Evolutionary conservation across 2,329 filamentous ascomycete species (phyloP).

Genomic region (Microsporum canis): DNA sequence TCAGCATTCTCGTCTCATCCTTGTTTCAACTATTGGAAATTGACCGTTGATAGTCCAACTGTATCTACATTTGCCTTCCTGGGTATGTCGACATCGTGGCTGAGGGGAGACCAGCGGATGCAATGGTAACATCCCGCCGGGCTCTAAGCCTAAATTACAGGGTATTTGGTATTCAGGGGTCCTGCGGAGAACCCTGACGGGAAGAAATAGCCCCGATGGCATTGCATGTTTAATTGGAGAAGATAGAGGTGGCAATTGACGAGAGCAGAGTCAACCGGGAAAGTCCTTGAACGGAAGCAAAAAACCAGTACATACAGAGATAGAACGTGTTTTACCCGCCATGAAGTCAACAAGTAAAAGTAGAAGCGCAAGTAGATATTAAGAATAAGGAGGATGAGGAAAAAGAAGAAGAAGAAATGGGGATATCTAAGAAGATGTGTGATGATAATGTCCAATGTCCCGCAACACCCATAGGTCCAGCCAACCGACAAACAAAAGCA

Average conservation of each 20-base stretch:
- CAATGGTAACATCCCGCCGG: neutral
- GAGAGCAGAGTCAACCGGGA: neutral
- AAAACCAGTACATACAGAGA: neutral
- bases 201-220: neutral
- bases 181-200: neutral
- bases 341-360: neutral
- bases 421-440: conserved; percentile 3
- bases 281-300: neutral
- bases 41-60: neutral
- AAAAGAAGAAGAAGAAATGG: neutral
- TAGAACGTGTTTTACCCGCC: neutral
- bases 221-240: neutral
- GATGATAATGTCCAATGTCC: conserved; percentile 1
- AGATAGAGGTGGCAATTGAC: neutral
- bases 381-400: neutral
- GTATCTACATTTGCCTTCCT: neutral
- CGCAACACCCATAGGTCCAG: conserved; percentile 4
- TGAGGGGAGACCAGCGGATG: neutral
- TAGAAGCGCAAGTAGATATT: neutral
- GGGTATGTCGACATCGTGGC: neutral
- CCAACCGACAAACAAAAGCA: neutral
- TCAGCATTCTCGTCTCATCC: neutral
- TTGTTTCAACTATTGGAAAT: conserved; percentile 2
- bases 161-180: neutral
- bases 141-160: neutral